Base-by-base conservation (phyloP, 805 yeast species). In the Ogataea methanolica region DNA sequence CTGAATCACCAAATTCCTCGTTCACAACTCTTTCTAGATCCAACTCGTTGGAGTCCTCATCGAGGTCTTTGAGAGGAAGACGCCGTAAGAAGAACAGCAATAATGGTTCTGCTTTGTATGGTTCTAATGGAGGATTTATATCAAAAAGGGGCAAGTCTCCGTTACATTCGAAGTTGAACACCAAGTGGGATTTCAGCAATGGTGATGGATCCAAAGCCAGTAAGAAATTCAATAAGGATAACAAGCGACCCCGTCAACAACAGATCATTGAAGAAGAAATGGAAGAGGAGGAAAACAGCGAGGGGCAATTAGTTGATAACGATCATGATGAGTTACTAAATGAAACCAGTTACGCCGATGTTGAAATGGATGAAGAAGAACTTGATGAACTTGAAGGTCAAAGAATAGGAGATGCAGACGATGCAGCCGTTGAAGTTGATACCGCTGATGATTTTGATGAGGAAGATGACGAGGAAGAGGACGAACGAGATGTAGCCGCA, bases 1-100 rank as follows among this genome's bases (percentile, higher is more conserved):
- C 63, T 1, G 65, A 60, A 2, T 67, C 72, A 1, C 68, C 72
- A 2, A 60, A 57, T 35, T 67, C 71, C 1, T 66, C 71, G 3
- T 53, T 57, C 36, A 59, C 63, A 6, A 60, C 61, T 3, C 47
- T 67, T n/a, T 67, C 72, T 15, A 50, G 72, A 38, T 55, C 67
- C 6, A 62, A 60, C 36, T 67, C 72, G 1, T 26, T 66, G n/a
- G 72, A 68, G n/a, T 66, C 71, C 2, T 51, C 62, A 7, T 55
- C 67, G 2, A 51, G 58, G 15, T 60, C 63, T 8, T 42, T 48
- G 8, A 51, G 65, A 38, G 66, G 67, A 11, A 52, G 63, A 19
- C 46, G 55, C 39, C 49, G 57, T 14, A 55, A 54, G 36, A 53
- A 49, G 33, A 52, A 34, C 8, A 15, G 15, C 15, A n/a, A n/a